Conservation (phyloP, 805 yeast species). For the Millerozyma acaciae region DNA sequence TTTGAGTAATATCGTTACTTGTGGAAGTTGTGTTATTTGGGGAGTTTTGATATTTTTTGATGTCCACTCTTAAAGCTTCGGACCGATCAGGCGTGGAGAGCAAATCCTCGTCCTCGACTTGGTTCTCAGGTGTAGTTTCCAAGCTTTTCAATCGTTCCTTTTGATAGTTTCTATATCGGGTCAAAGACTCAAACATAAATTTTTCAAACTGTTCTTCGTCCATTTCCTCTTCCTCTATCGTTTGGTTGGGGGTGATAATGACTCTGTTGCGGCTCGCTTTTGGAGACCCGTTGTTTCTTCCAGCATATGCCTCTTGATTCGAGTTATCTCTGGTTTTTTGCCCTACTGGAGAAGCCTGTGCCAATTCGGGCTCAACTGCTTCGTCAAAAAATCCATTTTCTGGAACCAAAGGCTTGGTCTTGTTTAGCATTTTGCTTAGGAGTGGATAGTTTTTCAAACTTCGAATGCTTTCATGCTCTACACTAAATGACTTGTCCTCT, state of each 20-base stretch:
- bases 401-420: background rate
- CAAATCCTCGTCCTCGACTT: too few species aligned
- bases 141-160: too few species aligned
- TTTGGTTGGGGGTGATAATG: too few species aligned
- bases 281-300: slow-evolving; percentile 1
- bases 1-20: slow-evolving; percentile 12
- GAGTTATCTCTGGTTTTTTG: background rate
- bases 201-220: slow-evolving; percentile 27
- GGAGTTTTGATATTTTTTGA: too few species aligned
- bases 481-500: background rate
- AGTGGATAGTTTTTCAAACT: background rate
- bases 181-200: slow-evolving; percentile 30
- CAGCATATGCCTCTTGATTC: background rate
- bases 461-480: background rate
- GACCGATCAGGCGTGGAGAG: too few species aligned
- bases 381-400: background rate
- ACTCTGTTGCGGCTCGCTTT: background rate
- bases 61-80: too few species aligned
- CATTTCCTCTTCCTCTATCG: slow-evolving; percentile 7
- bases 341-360: background rate
- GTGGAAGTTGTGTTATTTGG: slow-evolving; percentile 10
- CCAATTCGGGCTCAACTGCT: background rate
- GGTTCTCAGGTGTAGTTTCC: too few species aligned
- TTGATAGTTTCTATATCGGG: slow-evolving; percentile 34
- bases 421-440: slow-evolving; percentile 1